Conservation (phyloP, 768 basidiomycete genomes). For the Artomyces pyxidatus region DNA sequence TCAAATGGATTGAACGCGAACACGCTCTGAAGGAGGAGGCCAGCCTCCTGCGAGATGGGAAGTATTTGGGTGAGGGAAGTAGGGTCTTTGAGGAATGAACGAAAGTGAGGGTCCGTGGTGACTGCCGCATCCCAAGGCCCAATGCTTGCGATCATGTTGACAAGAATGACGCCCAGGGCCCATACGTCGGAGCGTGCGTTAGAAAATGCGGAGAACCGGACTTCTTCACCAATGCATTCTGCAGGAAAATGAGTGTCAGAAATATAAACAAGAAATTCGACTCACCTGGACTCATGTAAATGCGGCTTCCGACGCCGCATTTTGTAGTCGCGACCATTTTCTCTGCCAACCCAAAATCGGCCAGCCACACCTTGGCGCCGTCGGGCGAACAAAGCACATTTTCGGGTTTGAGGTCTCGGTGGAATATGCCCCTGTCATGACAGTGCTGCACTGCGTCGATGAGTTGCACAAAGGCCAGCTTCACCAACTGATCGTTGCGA, state of each 20-base stretch:
- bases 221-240: slow-evolving; percentile 49
- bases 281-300: slow-evolving; percentile 69
- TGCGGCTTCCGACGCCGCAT: slow-evolving; percentile 50
- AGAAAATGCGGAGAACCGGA: slow-evolving; percentile 40
- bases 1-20: not conserved
- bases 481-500: slow-evolving; percentile 40
- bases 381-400: slow-evolving; percentile 56
- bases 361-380: slow-evolving; percentile 48
- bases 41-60: not conserved
- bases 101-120: slow-evolving; percentile 37
- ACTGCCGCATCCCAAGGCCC: slow-evolving; percentile 73
- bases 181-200: slow-evolving; percentile 63
- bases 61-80: not conserved
- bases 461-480: slow-evolving; percentile 65
- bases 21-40: not conserved
- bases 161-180: slow-evolving; percentile 72
- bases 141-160: slow-evolving; percentile 73
- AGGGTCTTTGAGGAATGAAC: not conserved
- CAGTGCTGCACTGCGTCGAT: slow-evolving; percentile 73
- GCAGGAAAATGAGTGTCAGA: slow-evolving; percentile 1
- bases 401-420: slow-evolving; percentile 86
- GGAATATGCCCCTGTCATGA: slow-evolving; percentile 63
- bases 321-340: slow-evolving; percentile 35
- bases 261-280: not conserved
- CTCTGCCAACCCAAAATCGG: slow-evolving; percentile 75